Base-by-base conservation (phyloP, 1,284 basidiomycete genomes). In the Ustilago lituana region DNA sequence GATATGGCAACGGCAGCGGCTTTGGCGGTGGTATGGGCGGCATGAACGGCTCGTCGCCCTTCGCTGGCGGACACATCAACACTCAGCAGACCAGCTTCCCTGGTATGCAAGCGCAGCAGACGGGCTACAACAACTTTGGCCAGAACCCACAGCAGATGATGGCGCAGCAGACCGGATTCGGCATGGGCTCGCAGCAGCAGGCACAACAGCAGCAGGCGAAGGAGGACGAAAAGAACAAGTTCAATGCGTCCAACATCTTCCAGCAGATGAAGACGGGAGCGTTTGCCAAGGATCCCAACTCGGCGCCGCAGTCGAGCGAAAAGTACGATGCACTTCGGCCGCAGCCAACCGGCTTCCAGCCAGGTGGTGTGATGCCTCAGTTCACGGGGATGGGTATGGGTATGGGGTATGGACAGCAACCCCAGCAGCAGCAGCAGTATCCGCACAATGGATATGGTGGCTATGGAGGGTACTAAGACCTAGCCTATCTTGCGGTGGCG, bases 281-380 rank as follows among this genome's bases (percentile, higher is more conserved):
- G 15, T 75, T 78, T 47, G 73, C 60, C 33, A 69, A 73, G 44
- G 74, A 76, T 41, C 49, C 76, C 26, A 73, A 70, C 27, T 26
- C 57, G 5, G 64, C 64, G 38, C 70, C 76, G 14, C 76, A 78
- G 58, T 36, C 62, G 59, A 74, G 70, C 47, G 76, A 74, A 29
- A 79, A 75, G 63, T 82, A 82, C 62, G 80, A 82, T 43, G 74
- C 80, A 11, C 55, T 82, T 35, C 70, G 79, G 26, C 78, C 80
- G 3, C 80, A 82, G 55, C 79, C 80, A 9, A 82, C 80, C 3
- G 79, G 80, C 8, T 82, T 80, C 68, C 68, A 74, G 26, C 66
- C 78, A 0, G 79, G 78, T 4, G 76, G 76, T 23, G 77, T 80
- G 35, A 73, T 76, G 63, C 73, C 71, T 33, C 73, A 70, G 45